Evolutionary conservation across 306 rosid genomes (phyloP), one percentile per base, ranked within the genome.

Genomic region (Nissolia schottii): DNA sequence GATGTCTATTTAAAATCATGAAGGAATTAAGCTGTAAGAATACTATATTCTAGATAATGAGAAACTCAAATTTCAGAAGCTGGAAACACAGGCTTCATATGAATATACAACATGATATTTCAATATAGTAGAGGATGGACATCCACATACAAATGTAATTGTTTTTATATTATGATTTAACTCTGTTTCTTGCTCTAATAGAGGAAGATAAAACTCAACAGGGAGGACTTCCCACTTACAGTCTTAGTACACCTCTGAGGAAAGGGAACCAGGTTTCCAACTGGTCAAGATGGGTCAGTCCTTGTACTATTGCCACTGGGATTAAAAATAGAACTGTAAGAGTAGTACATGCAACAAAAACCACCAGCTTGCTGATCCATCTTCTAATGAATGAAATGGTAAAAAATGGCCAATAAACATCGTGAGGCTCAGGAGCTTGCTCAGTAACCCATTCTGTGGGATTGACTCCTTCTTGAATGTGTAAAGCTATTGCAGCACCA

Each of bases 381-480:
- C 89, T 83, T 71, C 79, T 85, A 60, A 87, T 16, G 71, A 86
- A 86, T 13, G 97, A 83, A 19, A 85, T 66, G 11, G 92, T 76
- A 71, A 92, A 92, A 83, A 87, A 87, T 61, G 92, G 83, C 97
- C 96, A 92, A 80, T 89, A 68, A 63, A 92, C 92, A 53, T 89
- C 96, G n/a, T 49, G 79, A 37, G 96, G 97, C 61, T 92, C 96
- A 0, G 97, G 96, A 68, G 96, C 94, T 74, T 73, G 75, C 87
- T 89, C 97, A 6, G 96, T 83, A 67, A 85, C 27, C 97, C 97
- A 89, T 74, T 92, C 88, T 3, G 87, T 89, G 41, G 97, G 97
- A 60, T 89, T 81, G 46, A 82, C 69, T 56, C 94, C 86, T 84
- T 92, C 96, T 78, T 82, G 96, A 56, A 89, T 87, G 79, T 79